Evolutionary conservation across 257 asterid species (phyloP).

Genomic region (Solanum sparsipilum): DNA sequence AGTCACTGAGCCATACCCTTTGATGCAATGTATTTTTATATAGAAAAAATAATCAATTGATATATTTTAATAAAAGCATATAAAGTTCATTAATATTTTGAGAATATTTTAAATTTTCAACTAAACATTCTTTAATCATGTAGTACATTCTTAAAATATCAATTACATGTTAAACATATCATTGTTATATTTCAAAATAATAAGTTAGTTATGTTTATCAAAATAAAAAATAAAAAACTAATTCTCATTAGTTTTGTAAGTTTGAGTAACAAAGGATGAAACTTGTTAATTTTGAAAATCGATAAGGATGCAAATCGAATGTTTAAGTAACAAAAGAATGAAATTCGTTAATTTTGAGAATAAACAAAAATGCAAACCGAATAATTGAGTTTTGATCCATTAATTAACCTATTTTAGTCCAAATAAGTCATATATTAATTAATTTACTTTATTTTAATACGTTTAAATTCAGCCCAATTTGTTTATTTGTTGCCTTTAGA

Average conservation of each 20-base stretch:
- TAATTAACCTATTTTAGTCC: no score
- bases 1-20: no score
- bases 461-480: background rate
- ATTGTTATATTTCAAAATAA: no score
- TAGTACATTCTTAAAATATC: background rate
- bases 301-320: no score
- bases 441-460: background rate
- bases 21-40: background rate
- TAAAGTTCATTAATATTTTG: no score
- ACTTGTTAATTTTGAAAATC: no score
- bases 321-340: background rate
- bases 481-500: fast-evolving
- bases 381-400: background rate
- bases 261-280: background rate
- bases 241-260: background rate
- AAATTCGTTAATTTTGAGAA: background rate
- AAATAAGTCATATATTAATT: background rate
- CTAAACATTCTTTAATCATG: no score
- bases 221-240: background rate
- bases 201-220: background rate
- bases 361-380: background rate
- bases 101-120: background rate
- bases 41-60: no score
- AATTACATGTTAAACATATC: background rate
- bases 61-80: background rate